Percentiles rank a stretch among this genome's conserved stretches.
These are phyloP conservation scores for Diaporthe ilicicola DNA, from an alignment of 2,329 filamentous ascomycete species.

Conservation along the genomic window DNA sequence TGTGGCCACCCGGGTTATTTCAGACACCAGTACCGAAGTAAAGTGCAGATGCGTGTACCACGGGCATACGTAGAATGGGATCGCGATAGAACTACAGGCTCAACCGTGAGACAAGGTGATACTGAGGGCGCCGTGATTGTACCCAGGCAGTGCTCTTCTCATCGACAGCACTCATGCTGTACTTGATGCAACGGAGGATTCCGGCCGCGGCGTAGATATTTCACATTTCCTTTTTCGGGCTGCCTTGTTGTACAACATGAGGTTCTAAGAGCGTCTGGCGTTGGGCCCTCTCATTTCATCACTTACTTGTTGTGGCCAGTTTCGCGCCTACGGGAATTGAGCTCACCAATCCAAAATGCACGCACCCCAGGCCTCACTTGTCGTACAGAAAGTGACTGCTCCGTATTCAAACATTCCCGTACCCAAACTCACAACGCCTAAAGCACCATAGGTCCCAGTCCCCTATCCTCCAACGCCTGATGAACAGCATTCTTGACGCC, in stretches of 20 bases:
- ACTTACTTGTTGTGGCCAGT: no score
- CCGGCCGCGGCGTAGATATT: no score
- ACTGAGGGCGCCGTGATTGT: no score
- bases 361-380: not conserved
- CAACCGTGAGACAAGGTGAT: no score
- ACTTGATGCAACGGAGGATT: no score
- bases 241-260: not conserved
- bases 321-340: not conserved
- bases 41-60: not conserved
- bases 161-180: no score
- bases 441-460: slow-evolving; percentile 64
- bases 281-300: not conserved
- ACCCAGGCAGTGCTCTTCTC: no score
- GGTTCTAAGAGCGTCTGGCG: not conserved
- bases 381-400: not conserved
- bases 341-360: not conserved
- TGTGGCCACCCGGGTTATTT: no score
- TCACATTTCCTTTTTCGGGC: not conserved
- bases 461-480: slow-evolving; percentile 62
- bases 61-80: not conserved
- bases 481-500: slow-evolving; percentile 61
- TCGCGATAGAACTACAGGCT: no score
- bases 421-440: slow-evolving; percentile 36
- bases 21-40: not conserved
- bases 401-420: not conserved